Base-by-base conservation (phyloP, 352 stramenopile species). In the Phytophthora vignae region DNA sequence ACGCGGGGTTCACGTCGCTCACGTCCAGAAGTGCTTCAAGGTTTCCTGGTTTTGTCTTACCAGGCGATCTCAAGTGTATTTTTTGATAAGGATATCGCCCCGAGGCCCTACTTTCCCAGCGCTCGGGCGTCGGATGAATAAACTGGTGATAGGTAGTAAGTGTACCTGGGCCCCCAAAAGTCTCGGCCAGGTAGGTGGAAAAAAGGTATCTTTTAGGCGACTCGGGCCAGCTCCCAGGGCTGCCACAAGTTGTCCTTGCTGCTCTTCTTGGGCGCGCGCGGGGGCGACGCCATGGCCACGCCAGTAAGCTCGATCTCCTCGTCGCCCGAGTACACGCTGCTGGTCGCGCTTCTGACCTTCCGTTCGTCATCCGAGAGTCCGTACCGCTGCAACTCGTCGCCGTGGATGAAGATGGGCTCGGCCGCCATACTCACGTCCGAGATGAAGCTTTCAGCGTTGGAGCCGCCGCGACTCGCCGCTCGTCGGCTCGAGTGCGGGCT, bases 301-400 rank as follows among this genome's bases (percentile, higher is more conserved):
- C 87, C 87, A 2, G 85, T 92, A 17, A 92, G 67, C 60, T 94
- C 87, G 36, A 94, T 83, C 52, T 94, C 87, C 27, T 91, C 79
- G 14, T 90, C 87, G 4, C 71, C 81, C 6, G 77, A 81, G 31
- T 78, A 79, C 22, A 82, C 78, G 15, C 78, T 81, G 27, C 74
- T 73, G 27, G 55, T 25, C 6, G 71, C 29, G 19, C 64, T 83
- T 10, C 71, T 71, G 8, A 57, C 67, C 73, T 85, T 82, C 9
- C 50, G 71, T 59, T 90, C 81, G 19, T 84, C 76, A 22, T 92
- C 80, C 36, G 73, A 76, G 25, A 74, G 64, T 19, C 78, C 78
- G 31, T 80, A 69, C 46, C 54, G 62, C 22, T 69, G 71, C 19
- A 71, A 49, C 38, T 82, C 69, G 54, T 85, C 74, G n/a, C 76